Conservation (phyloP, 805 yeast species). For the Wickerhamomyces rabaulensis region DNA sequence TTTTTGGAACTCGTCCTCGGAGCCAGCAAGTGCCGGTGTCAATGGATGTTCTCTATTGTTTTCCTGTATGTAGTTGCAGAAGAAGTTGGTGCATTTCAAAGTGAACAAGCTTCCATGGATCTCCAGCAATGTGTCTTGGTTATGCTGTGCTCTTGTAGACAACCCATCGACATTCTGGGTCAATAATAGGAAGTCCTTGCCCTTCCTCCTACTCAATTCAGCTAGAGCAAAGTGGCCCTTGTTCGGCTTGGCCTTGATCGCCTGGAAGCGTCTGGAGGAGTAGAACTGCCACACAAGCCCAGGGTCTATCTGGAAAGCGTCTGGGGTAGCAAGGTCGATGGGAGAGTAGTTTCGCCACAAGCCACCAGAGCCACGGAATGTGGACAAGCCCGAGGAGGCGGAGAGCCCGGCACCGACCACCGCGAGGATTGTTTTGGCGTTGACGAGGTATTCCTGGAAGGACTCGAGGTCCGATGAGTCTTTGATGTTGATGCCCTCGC, state of each 20-base stretch:
- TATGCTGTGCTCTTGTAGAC: constrained; percentile 60
- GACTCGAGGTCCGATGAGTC: constrained; percentile 15
- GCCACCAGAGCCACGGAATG: constrained; percentile 69
- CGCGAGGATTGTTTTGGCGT: constrained; percentile 48
- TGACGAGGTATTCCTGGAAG: constrained; percentile 46
- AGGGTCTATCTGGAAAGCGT: constrained; percentile 80
- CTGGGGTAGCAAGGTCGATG: constrained; percentile 86
- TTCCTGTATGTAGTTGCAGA: constrained; percentile 58
- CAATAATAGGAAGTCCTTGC: constrained; percentile 50
- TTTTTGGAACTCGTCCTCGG: constrained; percentile 31
- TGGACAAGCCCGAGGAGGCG: constrained; percentile 70
- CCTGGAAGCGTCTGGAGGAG: constrained; percentile 58
- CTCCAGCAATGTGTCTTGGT: constrained; percentile 47
- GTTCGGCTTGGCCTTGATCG: constrained; percentile 67
- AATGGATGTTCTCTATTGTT: constrained; percentile 53
- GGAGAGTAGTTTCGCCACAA: constrained; percentile 74
- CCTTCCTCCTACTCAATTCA: constrained; percentile 41
- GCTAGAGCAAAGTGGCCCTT: constrained; percentile 69
- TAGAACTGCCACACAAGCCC: constrained; percentile 90
- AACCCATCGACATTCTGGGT: constrained; percentile 85
- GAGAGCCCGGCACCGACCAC: constrained; percentile 83
- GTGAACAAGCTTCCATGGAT: constrained; percentile 78
- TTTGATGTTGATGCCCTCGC: constrained; percentile 2
- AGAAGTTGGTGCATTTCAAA: constrained; percentile 69
- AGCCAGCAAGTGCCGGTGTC: constrained; percentile 43